Conservation (phyloP, 2,329 filamentous ascomycete species). For the Pseudogymnoascus sp. region DNA sequence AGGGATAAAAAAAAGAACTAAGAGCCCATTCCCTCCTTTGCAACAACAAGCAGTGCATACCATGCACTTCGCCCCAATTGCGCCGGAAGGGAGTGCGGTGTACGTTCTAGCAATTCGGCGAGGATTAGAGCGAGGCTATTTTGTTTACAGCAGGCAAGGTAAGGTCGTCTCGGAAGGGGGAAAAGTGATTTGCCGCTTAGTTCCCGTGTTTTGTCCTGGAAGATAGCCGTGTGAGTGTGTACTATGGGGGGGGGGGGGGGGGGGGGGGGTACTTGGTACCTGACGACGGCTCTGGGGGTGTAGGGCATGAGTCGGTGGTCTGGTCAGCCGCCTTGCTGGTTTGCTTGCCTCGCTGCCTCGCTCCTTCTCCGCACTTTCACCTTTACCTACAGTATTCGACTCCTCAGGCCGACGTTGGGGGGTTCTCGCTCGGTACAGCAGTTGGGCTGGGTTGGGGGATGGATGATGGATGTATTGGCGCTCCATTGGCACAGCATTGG, state of each 20-base stretch:
- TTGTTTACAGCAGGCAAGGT: too few species aligned
- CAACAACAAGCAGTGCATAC: background rate
- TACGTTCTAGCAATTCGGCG: too few species aligned
- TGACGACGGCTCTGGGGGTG: too few species aligned
- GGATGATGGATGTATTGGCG: background rate
- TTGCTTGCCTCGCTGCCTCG: background rate
- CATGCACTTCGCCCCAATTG: background rate
- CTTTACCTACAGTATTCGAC: too few species aligned
- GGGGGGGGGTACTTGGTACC: background rate
- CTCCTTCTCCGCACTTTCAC: background rate
- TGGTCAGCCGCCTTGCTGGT: too few species aligned
- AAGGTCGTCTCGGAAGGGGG: background rate
- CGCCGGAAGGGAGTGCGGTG: background rate
- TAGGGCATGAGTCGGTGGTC: too few species aligned
- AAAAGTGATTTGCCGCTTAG: background rate
- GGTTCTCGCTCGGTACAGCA: too few species aligned
- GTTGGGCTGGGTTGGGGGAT: background rate
- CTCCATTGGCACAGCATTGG: background rate
- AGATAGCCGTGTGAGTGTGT: background rate
- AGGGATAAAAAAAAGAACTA: background rate
- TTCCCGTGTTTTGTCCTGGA: background rate
- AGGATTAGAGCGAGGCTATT: background rate
- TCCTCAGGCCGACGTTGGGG: too few species aligned
- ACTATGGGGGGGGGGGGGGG: background rate
- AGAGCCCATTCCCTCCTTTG: background rate